Percentiles rank a stretch among this genome's conserved stretches.
Evolutionary conservation across 2,329 filamentous ascomycete species (phyloP).

Genomic region (Cylindrodendrum hubeiense): DNA sequence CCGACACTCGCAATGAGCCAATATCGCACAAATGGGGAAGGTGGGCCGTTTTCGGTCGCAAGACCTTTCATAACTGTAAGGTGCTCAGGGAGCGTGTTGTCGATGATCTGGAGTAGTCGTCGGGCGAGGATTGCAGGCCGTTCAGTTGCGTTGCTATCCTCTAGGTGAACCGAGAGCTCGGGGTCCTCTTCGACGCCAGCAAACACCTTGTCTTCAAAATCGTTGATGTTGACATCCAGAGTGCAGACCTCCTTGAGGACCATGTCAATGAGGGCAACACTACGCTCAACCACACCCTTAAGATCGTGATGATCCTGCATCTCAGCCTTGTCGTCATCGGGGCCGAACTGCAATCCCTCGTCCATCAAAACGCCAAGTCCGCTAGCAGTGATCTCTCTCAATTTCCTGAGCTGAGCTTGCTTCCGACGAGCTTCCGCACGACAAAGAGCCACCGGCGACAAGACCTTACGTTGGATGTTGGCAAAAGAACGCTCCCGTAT

Average conservation of each 20-base stretch:
- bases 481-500: conserved; percentile 78
- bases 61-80: conserved; percentile 65
- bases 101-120: conserved; percentile 77
- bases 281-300: conserved; percentile 82
- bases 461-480: conserved; percentile 77
- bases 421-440: conserved; percentile 82
- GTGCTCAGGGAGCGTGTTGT: conserved; percentile 77
- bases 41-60: conserved; percentile 77
- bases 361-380: conserved; percentile 89
- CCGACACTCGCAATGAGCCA: conserved; percentile 84
- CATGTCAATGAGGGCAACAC: conserved; percentile 87
- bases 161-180: conserved; percentile 65
- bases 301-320: conserved; percentile 64
- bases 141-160: conserved; percentile 57
- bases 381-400: conserved; percentile 86
- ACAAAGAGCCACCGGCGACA: conserved; percentile 83
- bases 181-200: conserved; percentile 71
- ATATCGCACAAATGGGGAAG: conserved; percentile 81
- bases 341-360: conserved; percentile 80
- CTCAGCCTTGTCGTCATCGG: conserved; percentile 69
- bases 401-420: conserved; percentile 75
- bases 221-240: conserved; percentile 70
- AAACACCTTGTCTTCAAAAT: conserved; percentile 76
- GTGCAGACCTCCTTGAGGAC: conserved; percentile 79
- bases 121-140: conserved; percentile 73